These are phyloP conservation scores for Microthyrium microscopicum DNA, from an alignment of 2,329 filamentous ascomycete genomes.

Conservation along the genomic window DNA sequence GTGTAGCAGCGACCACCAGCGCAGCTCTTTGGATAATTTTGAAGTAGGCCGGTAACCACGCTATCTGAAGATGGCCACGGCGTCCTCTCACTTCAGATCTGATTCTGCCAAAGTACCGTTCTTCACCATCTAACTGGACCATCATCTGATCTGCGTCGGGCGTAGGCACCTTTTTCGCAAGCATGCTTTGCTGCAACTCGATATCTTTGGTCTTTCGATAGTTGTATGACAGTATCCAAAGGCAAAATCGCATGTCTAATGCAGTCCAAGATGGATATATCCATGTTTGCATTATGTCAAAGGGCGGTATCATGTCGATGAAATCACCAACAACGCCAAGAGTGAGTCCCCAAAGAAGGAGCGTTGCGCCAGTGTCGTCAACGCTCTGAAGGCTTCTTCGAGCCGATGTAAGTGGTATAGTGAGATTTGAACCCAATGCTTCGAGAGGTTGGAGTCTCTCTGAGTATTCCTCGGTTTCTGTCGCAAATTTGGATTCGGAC, in stretches of 20 bases:
- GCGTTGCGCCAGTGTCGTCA: constrained; percentile 27
- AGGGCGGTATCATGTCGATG: constrained; percentile 48
- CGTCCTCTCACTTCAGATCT: no score
- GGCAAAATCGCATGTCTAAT: constrained; percentile 40
- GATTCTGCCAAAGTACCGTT: no score
- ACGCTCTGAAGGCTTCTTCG: constrained; percentile 6
- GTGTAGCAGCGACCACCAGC: no score
- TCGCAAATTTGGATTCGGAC: constrained; percentile 42
- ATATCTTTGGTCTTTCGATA: constrained; percentile 16
- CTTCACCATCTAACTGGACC: no score
- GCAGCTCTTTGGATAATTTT: no score
- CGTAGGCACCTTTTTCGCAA: no score
- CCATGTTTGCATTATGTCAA: constrained; percentile 45
- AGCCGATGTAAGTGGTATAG: constrained; percentile 9
- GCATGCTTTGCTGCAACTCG: constrained; percentile 16
- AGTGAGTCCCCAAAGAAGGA: constrained; percentile 53
- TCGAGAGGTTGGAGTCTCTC: constrained; percentile 28
- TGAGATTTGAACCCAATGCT: constrained; percentile 11
- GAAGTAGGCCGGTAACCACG: no score
- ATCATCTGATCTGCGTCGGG: no score
- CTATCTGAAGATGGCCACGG: no score
- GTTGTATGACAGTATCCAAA: constrained; percentile 27
- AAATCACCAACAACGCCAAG: constrained; percentile 52
- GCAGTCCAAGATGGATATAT: constrained; percentile 52
- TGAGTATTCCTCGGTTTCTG: constrained; percentile 39